phyloP scores from a whole-genome alignment of 768 basidiomycete genomes.

The Xerocomellus chrysenteron region DNA sequence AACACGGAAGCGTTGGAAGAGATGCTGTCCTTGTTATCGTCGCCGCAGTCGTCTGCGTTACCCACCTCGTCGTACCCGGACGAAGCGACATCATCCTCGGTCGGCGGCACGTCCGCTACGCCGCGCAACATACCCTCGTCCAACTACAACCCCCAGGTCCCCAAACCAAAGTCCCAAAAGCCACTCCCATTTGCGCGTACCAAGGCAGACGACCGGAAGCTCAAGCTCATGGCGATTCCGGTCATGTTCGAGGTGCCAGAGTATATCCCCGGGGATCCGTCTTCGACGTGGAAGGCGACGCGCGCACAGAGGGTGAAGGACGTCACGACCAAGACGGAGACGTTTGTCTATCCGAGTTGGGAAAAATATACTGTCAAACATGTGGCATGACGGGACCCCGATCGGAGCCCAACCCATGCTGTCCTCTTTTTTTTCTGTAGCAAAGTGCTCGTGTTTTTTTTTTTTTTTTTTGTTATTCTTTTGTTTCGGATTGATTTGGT shows the following conservation, averaged over 20 bases:
- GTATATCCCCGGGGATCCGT: conserved; percentile 17
- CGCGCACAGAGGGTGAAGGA: conserved; percentile 26
- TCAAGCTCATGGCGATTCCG: conserved; percentile 52
- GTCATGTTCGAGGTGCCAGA: conserved; percentile 39
- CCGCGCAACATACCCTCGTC: conserved; percentile 12
- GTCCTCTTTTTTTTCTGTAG: background rate
- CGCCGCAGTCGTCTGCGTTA: conserved; percentile 14
- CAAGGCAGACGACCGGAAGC: conserved; percentile 48
- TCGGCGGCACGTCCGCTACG: conserved; percentile 19
- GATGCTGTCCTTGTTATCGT: conserved; percentile 41
- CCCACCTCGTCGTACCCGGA: conserved; percentile 14
- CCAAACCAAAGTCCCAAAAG: conserved; percentile 43
- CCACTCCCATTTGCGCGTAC: conserved; percentile 54
- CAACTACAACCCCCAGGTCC: conserved; percentile 36
- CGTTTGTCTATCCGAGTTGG: conserved; percentile 60
- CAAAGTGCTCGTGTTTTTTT: background rate
- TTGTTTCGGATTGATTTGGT: background rate
- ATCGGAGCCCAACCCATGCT: background rate
- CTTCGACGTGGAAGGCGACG: conserved; percentile 29
- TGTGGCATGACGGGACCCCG: conserved; percentile 15
- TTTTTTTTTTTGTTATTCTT: background rate
- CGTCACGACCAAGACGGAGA: conserved; percentile 40
- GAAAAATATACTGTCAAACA: conserved; percentile 58
- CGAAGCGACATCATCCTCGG: conserved; percentile 31
- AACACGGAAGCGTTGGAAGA: conserved; percentile 63